These are phyloP conservation scores for Trametopsis cervina DNA, from an alignment of 768 basidiomycete genomes.

Conservation along the genomic window DNA sequence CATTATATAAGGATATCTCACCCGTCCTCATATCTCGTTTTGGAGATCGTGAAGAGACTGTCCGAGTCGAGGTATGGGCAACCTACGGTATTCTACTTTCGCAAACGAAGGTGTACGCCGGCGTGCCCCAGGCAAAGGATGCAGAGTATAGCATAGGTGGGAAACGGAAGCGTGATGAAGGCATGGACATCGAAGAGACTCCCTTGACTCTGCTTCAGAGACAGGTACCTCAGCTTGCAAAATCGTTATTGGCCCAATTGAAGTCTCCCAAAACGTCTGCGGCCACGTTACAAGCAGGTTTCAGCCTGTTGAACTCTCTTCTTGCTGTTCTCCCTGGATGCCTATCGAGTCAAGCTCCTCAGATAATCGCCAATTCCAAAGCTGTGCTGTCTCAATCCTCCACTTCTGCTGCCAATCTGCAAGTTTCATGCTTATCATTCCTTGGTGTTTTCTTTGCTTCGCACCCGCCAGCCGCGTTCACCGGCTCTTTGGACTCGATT, in stretches of 20 bases:
- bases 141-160: constrained; percentile 41
- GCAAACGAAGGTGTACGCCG: constrained; percentile 79
- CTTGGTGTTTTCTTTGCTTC: constrained; percentile 76
- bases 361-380: constrained; percentile 60
- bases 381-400: constrained; percentile 58
- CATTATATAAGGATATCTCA: constrained; percentile 79
- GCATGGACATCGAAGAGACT: constrained; percentile 68
- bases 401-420: constrained; percentile 72
- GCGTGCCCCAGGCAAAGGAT: constrained; percentile 45
- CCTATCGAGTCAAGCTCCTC: constrained; percentile 58
- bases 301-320: constrained; percentile 68
- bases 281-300: constrained; percentile 79
- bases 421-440: constrained; percentile 82
- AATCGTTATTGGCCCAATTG: constrained; percentile 79
- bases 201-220: constrained; percentile 64
- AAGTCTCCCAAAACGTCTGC: constrained; percentile 74
- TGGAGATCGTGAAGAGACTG: constrained; percentile 91
- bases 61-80: constrained; percentile 86
- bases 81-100: constrained; percentile 77
- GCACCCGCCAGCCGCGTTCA: constrained; percentile 55
- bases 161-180: constrained; percentile 74
- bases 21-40: constrained; percentile 89
- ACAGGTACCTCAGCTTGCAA: constrained; percentile 75
- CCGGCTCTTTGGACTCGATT: constrained; percentile 53
- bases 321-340: constrained; percentile 80